Evolutionary conservation across 2,329 filamentous ascomycete genomes (phyloP).

Genomic region (Colletotrichum gloeosporioides): DNA sequence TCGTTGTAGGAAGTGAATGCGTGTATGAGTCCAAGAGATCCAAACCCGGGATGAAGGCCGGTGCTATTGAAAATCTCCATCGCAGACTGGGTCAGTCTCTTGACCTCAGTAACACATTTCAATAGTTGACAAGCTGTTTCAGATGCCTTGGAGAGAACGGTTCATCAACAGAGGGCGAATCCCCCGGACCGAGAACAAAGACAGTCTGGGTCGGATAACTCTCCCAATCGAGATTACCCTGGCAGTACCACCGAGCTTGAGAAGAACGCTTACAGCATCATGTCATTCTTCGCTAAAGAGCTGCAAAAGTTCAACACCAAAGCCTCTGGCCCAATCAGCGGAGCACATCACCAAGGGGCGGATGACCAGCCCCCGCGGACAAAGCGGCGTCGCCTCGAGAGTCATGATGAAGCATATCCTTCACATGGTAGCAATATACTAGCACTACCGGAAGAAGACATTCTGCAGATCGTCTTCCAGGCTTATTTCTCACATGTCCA

Average conservation of each 20-base stretch:
- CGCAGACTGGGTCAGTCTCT: constrained; percentile 31
- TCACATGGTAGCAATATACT: not conserved
- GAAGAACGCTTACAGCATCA: constrained; percentile 14
- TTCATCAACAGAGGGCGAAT: not conserved
- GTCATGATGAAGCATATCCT: not conserved
- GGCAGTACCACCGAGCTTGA: not conserved
- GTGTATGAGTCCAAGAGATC: constrained; percentile 34
- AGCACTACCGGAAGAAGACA: constrained; percentile 4
- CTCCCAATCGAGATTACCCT: not conserved
- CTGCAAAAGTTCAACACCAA: not conserved
- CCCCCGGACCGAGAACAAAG: not conserved
- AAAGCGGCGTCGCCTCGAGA: not conserved
- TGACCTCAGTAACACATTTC: no score
- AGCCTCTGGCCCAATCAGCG: not conserved
- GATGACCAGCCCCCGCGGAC: not conserved
- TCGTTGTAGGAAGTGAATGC: constrained; percentile 26
- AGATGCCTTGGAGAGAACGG: constrained; percentile 23
- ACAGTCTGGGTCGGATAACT: not conserved
- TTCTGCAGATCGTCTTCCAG: constrained; percentile 30
- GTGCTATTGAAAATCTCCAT: constrained; percentile 40
- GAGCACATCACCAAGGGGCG: not conserved
- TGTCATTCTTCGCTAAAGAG: constrained; percentile 15
- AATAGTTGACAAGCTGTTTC: not conserved
- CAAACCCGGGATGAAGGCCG: constrained; percentile 42
- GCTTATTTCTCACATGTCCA: constrained; percentile 41